Evolutionary conservation across 2,329 filamentous ascomycete genomes (phyloP).

Genomic region (Aaosphaeria arxii): DNA sequence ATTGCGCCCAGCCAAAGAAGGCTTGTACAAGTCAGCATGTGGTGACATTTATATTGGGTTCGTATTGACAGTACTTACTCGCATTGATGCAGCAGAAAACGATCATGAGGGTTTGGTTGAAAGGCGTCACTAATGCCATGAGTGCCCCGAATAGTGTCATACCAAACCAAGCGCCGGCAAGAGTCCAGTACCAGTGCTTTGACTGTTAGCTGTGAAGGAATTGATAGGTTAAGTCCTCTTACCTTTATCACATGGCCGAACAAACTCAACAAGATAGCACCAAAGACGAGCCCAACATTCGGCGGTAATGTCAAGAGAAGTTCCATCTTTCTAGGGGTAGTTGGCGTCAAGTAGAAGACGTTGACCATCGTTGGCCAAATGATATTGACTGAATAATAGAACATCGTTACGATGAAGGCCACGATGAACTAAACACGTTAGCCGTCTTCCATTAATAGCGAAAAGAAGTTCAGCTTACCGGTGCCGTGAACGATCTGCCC

Average conservation of each 20-base stretch:
- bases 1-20: slow-evolving; percentile 30
- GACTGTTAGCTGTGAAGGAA: too few relatives aligned
- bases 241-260: slow-evolving; percentile 41
- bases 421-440: slow-evolving; percentile 32
- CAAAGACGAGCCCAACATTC: slow-evolving; percentile 45
- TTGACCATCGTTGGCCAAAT: slow-evolving; percentile 49
- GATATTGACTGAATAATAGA: slow-evolving; percentile 50
- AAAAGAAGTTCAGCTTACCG: slow-evolving; percentile 6
- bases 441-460: too few relatives aligned
- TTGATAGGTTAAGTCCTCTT: too few relatives aligned
- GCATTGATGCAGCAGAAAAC: slow-evolving; percentile 45
- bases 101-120: slow-evolving; percentile 46
- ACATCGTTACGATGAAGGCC: slow-evolving; percentile 50
- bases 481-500: slow-evolving; percentile 49
- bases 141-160: slow-evolving; percentile 51
- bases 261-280: slow-evolving; percentile 40
- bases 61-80: slow-evolving; percentile 11
- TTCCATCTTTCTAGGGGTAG: slow-evolving; percentile 25
- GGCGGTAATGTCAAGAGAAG: slow-evolving; percentile 45
- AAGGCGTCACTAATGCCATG: slow-evolving; percentile 44
- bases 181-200: slow-evolving; percentile 47
- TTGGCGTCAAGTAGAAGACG: slow-evolving; percentile 41
- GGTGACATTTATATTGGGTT: too few relatives aligned
- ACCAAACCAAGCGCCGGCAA: slow-evolving; percentile 42
- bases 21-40: slow-evolving; percentile 2